Percentiles rank a stretch among this genome's conserved stretches.
Evolutionary conservation across 2,329 filamentous ascomycete genomes (phyloP).

Genomic region (Fusarium staphyleae): DNA sequence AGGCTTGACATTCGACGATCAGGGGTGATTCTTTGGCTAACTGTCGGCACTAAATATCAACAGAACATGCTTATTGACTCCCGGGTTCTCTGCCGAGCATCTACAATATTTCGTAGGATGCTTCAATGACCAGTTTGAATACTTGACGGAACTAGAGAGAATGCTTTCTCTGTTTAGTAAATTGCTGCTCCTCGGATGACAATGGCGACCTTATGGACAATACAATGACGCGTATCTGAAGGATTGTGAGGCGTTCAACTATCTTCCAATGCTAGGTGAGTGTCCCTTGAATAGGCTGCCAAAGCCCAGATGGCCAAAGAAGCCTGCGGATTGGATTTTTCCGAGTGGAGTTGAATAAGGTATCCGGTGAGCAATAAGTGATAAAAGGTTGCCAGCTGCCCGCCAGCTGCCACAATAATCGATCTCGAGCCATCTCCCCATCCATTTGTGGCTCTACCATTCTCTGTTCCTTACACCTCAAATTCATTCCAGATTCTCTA

Average conservation of each 20-base stretch:
- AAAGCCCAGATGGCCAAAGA: background rate
- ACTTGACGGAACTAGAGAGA: background rate
- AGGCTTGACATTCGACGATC: background rate
- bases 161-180: too few species aligned
- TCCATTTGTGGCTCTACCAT: background rate
- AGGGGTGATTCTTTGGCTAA: background rate
- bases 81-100: background rate
- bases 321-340: too few species aligned
- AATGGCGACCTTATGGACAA: background rate
- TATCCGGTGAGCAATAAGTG: background rate
- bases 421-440: too few species aligned
- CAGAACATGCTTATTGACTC: slow-evolving; percentile 12
- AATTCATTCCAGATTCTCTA: too few species aligned
- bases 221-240: background rate
- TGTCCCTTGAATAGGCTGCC: background rate
- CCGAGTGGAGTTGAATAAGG: too few species aligned
- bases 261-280: background rate
- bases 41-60: background rate
- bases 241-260: background rate
- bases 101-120: slow-evolving; percentile 12
- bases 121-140: slow-evolving; percentile 3
- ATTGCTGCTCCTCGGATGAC: background rate
- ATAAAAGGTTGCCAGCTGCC: background rate
- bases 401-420: background rate
- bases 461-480: background rate